Evolutionary conservation across 306 rosid species (phyloP), one percentile per base, ranked within the genome.

Genomic region (Mucuna pruriens): DNA sequence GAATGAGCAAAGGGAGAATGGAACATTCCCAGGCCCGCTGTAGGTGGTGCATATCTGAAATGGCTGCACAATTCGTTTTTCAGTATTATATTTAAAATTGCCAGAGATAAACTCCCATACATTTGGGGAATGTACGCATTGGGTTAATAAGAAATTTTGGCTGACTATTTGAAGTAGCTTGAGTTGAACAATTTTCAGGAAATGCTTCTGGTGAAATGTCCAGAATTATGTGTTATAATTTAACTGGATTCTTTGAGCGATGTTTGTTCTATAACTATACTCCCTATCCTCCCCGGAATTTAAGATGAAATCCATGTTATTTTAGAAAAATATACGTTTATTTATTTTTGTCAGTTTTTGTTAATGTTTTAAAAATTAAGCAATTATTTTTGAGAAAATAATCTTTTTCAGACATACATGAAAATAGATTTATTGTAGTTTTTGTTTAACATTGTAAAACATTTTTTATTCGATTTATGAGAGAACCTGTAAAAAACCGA

Each of bases 1-100:
- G 99, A 96, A 96, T 44, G 99, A 96, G 84, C 99, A 93, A 83
- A 92, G 98, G 84, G 99, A 93, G 90, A 93, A 88, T 1, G 98
- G 99, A 90, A 86, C 97, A 71, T 96, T 93, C 84, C 99, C 99
- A 10, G 98, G 99, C 38, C 99, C 97, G 4, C 95, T 96, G 86
- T 96, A 93, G 89, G 74, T 34, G 83, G 65, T 29, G 49, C 42
- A 63, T 52, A 74, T 80, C 73, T 71, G 62, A 82, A 74, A 81
- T 77, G 51, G 26, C 55, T 73, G 87, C 74, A n/a, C 79, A 67
- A 46, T 84, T 51, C 8, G 80, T 63, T 34, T 31, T 64, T 34
- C 67, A 70, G 48, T 81, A 51, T 83, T 17, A 46, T 74, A 84
- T 82, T 70, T 70, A 57, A 81, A 71, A 79, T 81, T 80, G 61